These are phyloP conservation scores for Vaccinium macrocarpon DNA, from an alignment of 148 eudicot species.

Conservation along the genomic window DNA sequence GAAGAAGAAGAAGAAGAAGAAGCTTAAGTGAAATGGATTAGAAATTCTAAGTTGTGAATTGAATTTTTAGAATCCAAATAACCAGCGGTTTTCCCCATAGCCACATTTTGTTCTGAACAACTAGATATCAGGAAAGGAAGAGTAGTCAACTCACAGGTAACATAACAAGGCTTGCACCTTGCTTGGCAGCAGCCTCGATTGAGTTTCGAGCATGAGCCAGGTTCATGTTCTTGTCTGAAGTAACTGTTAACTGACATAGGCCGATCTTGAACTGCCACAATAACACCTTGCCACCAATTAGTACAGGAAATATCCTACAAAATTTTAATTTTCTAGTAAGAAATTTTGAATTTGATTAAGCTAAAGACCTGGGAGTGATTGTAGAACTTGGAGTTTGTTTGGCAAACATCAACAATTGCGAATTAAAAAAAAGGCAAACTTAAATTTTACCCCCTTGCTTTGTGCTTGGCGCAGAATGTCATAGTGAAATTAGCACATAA, in stretches of 20 bases:
- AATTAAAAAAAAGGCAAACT: neutral
- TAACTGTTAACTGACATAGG: constrained; percentile 33
- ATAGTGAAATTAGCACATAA: too few species aligned
- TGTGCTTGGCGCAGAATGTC: too few species aligned
- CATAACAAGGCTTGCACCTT: constrained; percentile 33
- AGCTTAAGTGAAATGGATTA: neutral
- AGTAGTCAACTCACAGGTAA: constrained; percentile 28
- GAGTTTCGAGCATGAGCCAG: constrained; percentile 17
- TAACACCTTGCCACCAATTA: neutral
- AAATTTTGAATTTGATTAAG: constrained; percentile 1
- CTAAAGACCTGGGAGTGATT: neutral
- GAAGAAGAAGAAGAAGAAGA: too few species aligned
- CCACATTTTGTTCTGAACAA: neutral
- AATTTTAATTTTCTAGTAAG: neutral
- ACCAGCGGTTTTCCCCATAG: neutral
- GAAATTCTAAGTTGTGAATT: neutral
- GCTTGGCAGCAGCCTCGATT: constrained; percentile 22
- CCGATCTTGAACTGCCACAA: constrained; percentile 34
- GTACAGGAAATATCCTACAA: neutral
- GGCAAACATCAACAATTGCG: neutral
- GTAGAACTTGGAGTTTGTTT: neutral
- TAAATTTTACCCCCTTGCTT: too few species aligned
- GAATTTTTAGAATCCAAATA: neutral
- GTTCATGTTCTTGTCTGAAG: constrained; percentile 29
- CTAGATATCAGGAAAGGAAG: too few species aligned